Percentiles rank a stretch among this genome's conserved stretches.
Conservation (phyloP, 306 rosid genomes). For the Luffa acutangula region DNA sequence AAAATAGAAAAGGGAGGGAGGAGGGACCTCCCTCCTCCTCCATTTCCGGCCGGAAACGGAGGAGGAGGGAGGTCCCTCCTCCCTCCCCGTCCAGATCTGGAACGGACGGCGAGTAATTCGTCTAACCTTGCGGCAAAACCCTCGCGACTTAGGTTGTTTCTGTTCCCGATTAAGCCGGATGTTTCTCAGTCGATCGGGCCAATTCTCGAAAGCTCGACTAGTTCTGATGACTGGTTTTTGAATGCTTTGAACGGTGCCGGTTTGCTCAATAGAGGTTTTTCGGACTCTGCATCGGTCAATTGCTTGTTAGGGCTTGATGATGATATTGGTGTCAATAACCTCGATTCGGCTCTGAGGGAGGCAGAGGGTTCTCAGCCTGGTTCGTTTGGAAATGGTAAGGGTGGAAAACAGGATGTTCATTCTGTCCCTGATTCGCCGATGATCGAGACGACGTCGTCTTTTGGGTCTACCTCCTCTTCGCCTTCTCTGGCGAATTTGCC, state of each 20-base stretch:
- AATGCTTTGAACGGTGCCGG: constrained; percentile 60
- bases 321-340: constrained; percentile 27
- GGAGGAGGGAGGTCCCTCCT: too few relatives aligned
- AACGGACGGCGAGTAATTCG: constrained; percentile 36
- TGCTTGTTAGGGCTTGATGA: constrained; percentile 74
- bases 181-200: constrained; percentile 71
- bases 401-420: constrained; percentile 71
- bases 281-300: constrained; percentile 77
- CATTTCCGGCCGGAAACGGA: too few relatives aligned
- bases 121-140: constrained; percentile 37
- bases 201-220: constrained; percentile 51
- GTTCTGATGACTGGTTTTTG: constrained; percentile 78
- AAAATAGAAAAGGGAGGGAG: too few relatives aligned
- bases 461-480: constrained; percentile 85
- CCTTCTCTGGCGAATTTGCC: constrained; percentile 82
- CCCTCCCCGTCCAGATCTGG: too few relatives aligned
- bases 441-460: constrained; percentile 80
- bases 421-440: constrained; percentile 95
- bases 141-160: constrained; percentile 64
- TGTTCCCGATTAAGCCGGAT: constrained; percentile 67
- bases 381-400: constrained; percentile 50
- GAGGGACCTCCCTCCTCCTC: too few relatives aligned
- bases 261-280: constrained; percentile 58
- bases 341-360: constrained; percentile 40
- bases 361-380: constrained; percentile 37